Conservation (phyloP, 1,284 basidiomycete genomes). For the Papiliotrema terrestris region DNA sequence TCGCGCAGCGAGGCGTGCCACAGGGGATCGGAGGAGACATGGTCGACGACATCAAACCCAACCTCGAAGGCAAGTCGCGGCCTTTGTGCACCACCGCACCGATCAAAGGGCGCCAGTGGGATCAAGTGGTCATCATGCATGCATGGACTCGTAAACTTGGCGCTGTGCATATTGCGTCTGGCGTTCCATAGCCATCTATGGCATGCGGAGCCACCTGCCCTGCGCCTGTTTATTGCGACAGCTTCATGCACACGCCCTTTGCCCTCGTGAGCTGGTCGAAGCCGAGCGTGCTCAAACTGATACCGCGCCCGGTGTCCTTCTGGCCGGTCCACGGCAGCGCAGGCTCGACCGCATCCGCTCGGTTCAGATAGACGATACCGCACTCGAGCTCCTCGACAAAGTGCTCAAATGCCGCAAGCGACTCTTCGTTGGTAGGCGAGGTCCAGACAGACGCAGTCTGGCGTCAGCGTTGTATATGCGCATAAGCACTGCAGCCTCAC, state of each 20-base stretch:
- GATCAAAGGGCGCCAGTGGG: no score
- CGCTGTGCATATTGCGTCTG: no score
- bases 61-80: no score
- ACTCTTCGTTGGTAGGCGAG: slow-evolving; percentile 60
- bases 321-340: slow-evolving; percentile 90
- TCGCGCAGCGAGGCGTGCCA: no score
- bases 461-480: not conserved
- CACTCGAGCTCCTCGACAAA: slow-evolving; percentile 71
- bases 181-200: no score
- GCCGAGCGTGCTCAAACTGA: slow-evolving; percentile 77
- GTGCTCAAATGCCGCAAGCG: slow-evolving; percentile 59
- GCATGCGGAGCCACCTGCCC: no score
- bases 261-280: slow-evolving; percentile 46
- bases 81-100: no score
- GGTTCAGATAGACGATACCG: slow-evolving; percentile 89
- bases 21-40: no score
- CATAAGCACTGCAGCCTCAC: slow-evolving; percentile 9
- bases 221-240: not conserved
- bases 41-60: no score
- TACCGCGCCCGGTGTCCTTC: slow-evolving; percentile 85
- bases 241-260: slow-evolving; percentile 21
- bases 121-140: no score
- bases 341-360: slow-evolving; percentile 86
- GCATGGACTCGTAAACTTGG: no score
- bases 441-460: slow-evolving; percentile 90